Evolutionary conservation across 352 stramenopile genomes (phyloP).

Genomic region (Thalassiosira allenii): DNA sequence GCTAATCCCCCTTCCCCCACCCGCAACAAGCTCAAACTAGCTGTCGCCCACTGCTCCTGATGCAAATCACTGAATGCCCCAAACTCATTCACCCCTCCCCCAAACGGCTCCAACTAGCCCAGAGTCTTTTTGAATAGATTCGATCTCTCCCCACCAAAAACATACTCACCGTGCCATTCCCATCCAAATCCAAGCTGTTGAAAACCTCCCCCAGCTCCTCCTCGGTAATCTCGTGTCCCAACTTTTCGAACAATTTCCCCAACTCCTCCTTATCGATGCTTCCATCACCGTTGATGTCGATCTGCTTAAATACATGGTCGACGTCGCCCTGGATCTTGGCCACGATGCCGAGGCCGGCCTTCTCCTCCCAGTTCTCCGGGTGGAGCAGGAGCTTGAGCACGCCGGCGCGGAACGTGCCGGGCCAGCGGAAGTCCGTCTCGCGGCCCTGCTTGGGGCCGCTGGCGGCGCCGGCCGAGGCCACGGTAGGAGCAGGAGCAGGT

Average conservation of each 20-base stretch:
- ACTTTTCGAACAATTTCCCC: constrained; percentile 70
- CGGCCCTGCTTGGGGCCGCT: too few relatives aligned
- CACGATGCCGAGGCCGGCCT: constrained; percentile 78
- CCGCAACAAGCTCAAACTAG: too few relatives aligned
- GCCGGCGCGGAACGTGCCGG: constrained; percentile 83
- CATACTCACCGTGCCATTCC: constrained; percentile 73
- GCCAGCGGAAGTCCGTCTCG: constrained; percentile 77
- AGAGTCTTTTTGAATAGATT: too few relatives aligned
- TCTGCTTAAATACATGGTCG: constrained; percentile 80
- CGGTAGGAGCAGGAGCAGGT: too few relatives aligned
- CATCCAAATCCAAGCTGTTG: constrained; percentile 75
- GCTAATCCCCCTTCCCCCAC: too few relatives aligned
- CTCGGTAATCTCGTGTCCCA: constrained; percentile 69
- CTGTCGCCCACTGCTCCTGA: too few relatives aligned
- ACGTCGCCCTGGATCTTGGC: constrained; percentile 83
- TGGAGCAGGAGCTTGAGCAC: constrained; percentile 85
- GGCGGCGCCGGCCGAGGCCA: too few relatives aligned
- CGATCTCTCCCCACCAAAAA: neutral
- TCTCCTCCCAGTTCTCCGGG: constrained; percentile 70
- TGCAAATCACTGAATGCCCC: neutral
- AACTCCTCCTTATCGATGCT: constrained; percentile 80
- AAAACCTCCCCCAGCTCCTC: constrained; percentile 69
- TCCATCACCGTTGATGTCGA: constrained; percentile 82
- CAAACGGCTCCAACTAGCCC: too few relatives aligned
- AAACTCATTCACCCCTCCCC: too few relatives aligned